Evolutionary conservation across 1,284 basidiomycete genomes (phyloP).

Genomic region (Apiotrichum veenhuisii): DNA sequence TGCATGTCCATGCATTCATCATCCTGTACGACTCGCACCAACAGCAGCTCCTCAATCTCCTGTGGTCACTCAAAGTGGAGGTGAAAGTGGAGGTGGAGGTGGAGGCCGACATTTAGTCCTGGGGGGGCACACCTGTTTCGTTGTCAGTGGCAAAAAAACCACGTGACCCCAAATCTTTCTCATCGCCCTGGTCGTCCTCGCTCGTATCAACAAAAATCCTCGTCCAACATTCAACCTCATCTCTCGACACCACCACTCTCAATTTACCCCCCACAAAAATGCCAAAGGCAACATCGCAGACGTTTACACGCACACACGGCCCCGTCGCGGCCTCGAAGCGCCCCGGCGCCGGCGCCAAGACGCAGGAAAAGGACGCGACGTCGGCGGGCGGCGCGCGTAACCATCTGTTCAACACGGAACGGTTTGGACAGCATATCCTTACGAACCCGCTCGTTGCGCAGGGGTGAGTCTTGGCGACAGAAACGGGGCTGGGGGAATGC

Average conservation of each 20-base stretch:
- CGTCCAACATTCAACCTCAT: neutral
- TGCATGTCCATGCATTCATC: too few relatives aligned
- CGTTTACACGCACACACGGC: slow-evolving; percentile 71
- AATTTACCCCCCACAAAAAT: slow-evolving; percentile 52
- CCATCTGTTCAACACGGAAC: slow-evolving; percentile 87
- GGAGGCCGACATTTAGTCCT: too few relatives aligned
- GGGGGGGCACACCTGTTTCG: too few relatives aligned
- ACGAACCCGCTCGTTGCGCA: slow-evolving; percentile 89
- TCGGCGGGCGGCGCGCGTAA: slow-evolving; percentile 60
- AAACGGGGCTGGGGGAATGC: neutral
- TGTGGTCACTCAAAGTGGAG: too few relatives aligned
- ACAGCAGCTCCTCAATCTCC: too few relatives aligned
- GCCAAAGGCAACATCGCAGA: slow-evolving; percentile 85
- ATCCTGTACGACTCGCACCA: too few relatives aligned
- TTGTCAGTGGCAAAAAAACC: too few relatives aligned
- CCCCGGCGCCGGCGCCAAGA: slow-evolving; percentile 20
- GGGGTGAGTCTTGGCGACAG: slow-evolving; percentile 60
- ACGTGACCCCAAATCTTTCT: neutral
- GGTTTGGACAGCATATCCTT: slow-evolving; percentile 95
- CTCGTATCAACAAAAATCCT: neutral
- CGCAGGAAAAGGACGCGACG: neutral
- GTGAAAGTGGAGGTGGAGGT: too few relatives aligned
- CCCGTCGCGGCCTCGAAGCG: slow-evolving; percentile 53
- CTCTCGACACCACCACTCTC: neutral
- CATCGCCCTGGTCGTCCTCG: neutral